These are phyloP conservation scores for Calonectria crousiana DNA, from an alignment of 2,329 filamentous ascomycete species.

Conservation along the genomic window DNA sequence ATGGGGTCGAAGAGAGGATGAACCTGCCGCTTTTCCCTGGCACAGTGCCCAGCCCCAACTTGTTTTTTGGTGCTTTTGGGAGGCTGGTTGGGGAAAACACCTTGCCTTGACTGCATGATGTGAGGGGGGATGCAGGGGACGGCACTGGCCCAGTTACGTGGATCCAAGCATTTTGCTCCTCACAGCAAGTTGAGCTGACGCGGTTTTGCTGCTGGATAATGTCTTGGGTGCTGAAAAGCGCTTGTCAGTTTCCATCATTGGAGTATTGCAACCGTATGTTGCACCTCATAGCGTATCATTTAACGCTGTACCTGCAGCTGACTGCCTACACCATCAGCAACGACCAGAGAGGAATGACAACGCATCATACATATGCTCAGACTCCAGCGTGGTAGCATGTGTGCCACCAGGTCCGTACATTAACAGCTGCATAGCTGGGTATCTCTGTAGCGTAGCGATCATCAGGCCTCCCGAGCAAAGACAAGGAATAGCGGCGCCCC, in stretches of 20 bases:
- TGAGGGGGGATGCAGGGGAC: slow-evolving; percentile 9
- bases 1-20: neutral
- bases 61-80: neutral
- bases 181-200: neutral
- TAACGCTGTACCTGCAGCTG: slow-evolving; percentile 6
- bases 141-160: slow-evolving; percentile 11
- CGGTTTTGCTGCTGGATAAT: neutral
- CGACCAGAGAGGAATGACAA: neutral
- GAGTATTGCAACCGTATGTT: neutral
- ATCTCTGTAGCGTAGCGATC: neutral
- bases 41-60: neutral
- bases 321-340: neutral
- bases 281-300: slow-evolving; percentile 9
- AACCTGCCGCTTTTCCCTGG: neutral
- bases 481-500: neutral
- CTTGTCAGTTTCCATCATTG: neutral
- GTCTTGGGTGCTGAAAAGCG: neutral
- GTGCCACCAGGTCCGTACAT: neutral
- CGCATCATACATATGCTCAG: slow-evolving; percentile 10
- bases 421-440: neutral
- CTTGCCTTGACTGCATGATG: neutral
- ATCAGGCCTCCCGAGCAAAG: slow-evolving; percentile 1
- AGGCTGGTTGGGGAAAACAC: neutral
- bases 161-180: slow-evolving; percentile 7
- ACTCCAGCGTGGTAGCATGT: neutral